Base-by-base conservation (phyloP, 129 eudicot genomes). In the Chrysanthemum lavandulifolium region DNA sequence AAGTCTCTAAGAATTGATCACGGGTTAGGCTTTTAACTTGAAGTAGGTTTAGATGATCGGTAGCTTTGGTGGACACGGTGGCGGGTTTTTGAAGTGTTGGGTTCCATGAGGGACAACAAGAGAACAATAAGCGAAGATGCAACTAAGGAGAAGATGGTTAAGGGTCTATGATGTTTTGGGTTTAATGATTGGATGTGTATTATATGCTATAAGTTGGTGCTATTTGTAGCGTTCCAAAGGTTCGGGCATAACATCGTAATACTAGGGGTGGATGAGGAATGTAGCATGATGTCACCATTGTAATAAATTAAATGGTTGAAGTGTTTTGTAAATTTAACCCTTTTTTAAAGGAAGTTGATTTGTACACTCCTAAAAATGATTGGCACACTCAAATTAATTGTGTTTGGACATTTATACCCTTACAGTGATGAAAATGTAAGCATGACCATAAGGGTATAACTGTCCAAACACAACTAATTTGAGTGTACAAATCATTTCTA, bases 31-130 rank as follows among this genome's bases (percentile, higher is more conserved):
- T 56, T 69, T 50, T 51, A 10, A 69, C 40, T 47, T 59, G 81
- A 74, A 66, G 82, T 15, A 81, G 68, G 58, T 68, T 81, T 45
- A 79, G 13, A 81, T 76, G 10, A 76, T 33, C 10, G 82, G 85
- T 27, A 81, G 78, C 51, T 76, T 62, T 63, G 64, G 64, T 47
- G 78, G 78, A 29, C 71, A 71, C 51, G 78, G 71, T 63, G 71
- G 78, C 36, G 63, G 47, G 78, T 52, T 63, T 51, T 74, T 13
- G 70, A 56, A 51, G 63, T 29, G 13, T 63, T 61, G 4, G 78
- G 1, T 29, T 57, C 6, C 52, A 23, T 60, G 60, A 63, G 50
- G n/a, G 13, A 48, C 14, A 64, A 52, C 1, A 73, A 9, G 70
- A 1, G 31, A 25, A 25, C 33, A 61, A 62, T 47, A 14, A 73